Evolutionary conservation across 768 basidiomycete species (phyloP).

Genomic region (Calocera viscosa): DNA sequence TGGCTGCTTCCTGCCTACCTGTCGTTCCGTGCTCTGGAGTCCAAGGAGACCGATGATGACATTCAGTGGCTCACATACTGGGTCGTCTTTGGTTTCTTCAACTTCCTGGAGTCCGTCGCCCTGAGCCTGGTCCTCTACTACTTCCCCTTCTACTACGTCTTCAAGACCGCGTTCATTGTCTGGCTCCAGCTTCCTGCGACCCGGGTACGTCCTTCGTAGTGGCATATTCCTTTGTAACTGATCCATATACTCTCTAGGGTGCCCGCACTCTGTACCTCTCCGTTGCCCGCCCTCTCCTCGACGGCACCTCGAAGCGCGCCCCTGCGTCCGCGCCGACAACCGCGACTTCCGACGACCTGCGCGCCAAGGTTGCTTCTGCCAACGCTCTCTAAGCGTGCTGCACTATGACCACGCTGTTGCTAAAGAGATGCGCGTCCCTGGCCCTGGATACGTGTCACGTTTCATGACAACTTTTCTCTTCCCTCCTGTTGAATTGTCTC

Average conservation of each 20-base stretch:
- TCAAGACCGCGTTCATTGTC: conserved; percentile 83
- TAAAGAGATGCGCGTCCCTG: neutral
- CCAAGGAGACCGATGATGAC: conserved; percentile 70
- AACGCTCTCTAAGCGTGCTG: neutral
- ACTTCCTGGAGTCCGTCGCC: conserved; percentile 79
- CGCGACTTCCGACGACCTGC: conserved; percentile 38
- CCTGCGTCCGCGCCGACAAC: conserved; percentile 30
- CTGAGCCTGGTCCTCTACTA: conserved; percentile 79
- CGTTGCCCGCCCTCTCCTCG: conserved; percentile 68
- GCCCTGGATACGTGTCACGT: conserved; percentile 13
- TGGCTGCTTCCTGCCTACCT: conserved; percentile 91
- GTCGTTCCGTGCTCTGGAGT: conserved; percentile 88
- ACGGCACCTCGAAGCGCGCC: conserved; percentile 33
- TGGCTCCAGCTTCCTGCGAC: conserved; percentile 83
- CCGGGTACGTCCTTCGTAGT: conserved; percentile 42
- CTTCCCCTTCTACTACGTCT: conserved; percentile 83
- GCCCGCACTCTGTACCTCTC: conserved; percentile 69
- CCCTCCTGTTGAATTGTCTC: neutral
- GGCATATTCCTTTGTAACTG: neutral
- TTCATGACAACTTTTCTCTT: neutral
- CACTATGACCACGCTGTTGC: neutral
- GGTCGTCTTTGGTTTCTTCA: conserved; percentile 88
- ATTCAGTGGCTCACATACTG: conserved; percentile 97
- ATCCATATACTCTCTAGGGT: conserved; percentile 40
- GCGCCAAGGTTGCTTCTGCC: conserved; percentile 26